A percentile compares a stretch with the other conserved stretches of the same genome.
Conservation (phyloP, 208 protist species). For the Porcisia deanei region DNA sequence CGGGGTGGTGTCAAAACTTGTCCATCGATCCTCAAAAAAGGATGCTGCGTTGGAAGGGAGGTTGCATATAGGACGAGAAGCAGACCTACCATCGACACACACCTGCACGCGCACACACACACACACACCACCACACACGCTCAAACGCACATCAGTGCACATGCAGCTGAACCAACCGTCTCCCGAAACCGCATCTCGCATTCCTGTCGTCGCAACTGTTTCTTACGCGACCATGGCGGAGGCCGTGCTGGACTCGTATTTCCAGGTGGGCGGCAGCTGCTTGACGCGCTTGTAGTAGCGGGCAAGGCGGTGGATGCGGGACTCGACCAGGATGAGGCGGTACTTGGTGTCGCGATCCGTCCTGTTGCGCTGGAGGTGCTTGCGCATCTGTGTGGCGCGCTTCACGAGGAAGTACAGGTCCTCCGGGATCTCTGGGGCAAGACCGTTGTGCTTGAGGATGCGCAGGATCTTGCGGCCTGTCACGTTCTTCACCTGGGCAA, state of each 20-base stretch:
- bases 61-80: not conserved
- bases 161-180: not conserved
- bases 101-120: not conserved
- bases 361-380: conserved; percentile 98
- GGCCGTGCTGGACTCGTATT: conserved; percentile 84
- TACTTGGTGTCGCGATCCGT: conserved; percentile 99
- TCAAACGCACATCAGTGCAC: not conserved
- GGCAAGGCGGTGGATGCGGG: conserved; percentile 99
- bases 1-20: not conserved
- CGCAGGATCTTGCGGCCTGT: conserved; percentile 99
- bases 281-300: conserved; percentile 99
- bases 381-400: conserved; percentile 99
- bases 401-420: conserved; percentile 99
- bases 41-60: not conserved
- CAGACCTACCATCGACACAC: not conserved
- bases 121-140: not conserved
- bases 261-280: conserved; percentile 87
- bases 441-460: conserved; percentile 99
- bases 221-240: conserved; percentile 65
- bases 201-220: not conserved
- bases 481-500: conserved; percentile 98
- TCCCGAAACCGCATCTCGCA: not conserved
- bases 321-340: conserved; percentile 99
- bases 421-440: conserved; percentile 99
- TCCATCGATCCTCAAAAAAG: not conserved